Evolutionary conservation across 306 rosid genomes (phyloP), one percentile per base, ranked within the genome.

Genomic region (Cicer arietinum): DNA sequence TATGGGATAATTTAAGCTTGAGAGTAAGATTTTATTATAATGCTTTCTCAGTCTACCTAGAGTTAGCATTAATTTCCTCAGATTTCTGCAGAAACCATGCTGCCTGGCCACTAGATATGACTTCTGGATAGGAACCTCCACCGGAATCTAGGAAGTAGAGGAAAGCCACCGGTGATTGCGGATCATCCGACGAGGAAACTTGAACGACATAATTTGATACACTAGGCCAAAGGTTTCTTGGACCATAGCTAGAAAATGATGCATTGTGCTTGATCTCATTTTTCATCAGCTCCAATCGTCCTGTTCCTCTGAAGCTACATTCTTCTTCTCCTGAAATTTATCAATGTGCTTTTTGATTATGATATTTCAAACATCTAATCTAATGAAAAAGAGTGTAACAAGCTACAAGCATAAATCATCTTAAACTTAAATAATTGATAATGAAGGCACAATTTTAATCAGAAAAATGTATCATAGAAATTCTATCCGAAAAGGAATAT

Each of bases 111-210:
- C 79, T 83, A 18, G 97, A 91, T 75, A 94, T 84, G 67, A 93
- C 71, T 88, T 89, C 82, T 1, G 96, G 96, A 76, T 89, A 94
- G 52, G 97, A 88, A 62, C 97, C 98, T n/a, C 96, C 98, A 5
- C 97, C 97, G 61, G 98, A 94, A 83, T 94, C 98, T 47, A 94
- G 84, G 79, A 94, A 89, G 78, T 89, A 91, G 43, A 91, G 82
- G 79, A 77, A 84, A 48, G 85, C 92, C 70, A 90, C 82, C 0
- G 94, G 89, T 43, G 88, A 77, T 8, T 78, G 50, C 10, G 85
- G 73, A 75, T 82, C 81, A 4, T 81, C 84, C 7, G 85, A 71
- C 2, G 87, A 88, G 2, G 85, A 83, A 78, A 91, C 69, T 46
- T 80, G 84, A 52, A 94, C 77, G 40, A 75, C 96, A 75, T 87